These are phyloP conservation scores for Periconia digitata DNA, from an alignment of 2,329 filamentous ascomycete species.

Conservation along the genomic window DNA sequence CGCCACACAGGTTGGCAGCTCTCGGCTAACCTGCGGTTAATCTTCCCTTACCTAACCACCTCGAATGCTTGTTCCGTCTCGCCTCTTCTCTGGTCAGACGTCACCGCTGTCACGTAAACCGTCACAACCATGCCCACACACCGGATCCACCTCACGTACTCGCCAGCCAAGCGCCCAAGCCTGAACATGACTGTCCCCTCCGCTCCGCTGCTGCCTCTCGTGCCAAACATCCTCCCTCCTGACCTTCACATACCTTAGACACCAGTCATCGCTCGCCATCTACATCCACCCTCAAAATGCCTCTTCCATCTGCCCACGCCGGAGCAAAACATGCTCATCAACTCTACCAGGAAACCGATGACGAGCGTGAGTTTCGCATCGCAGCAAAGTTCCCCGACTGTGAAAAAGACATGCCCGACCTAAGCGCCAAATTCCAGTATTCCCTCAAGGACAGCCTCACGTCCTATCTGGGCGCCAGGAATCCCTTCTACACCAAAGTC, in stretches of 20 bases:
- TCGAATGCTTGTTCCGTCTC: neutral
- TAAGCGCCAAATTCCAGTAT: constrained; percentile 36
- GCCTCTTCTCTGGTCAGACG: constrained; percentile 12
- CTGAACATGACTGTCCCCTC: constrained; percentile 22
- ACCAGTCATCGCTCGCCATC: constrained; percentile 14
- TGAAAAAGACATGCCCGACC: constrained; percentile 39
- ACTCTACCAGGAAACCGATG: constrained; percentile 33
- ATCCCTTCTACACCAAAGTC: constrained; percentile 48
- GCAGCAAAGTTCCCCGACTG: constrained; percentile 35
- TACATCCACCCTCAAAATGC: constrained; percentile 27
- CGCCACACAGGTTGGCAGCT: too few relatives aligned
- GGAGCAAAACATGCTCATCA: constrained; percentile 34
- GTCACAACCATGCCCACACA: neutral
- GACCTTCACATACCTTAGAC: constrained; percentile 30
- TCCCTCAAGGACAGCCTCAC: constrained; percentile 42
- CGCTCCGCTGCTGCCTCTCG: constrained; percentile 24
- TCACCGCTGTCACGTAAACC: constrained; percentile 9
- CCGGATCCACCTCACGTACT: constrained; percentile 8
- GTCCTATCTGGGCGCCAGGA: constrained; percentile 42
- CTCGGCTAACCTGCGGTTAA: neutral
- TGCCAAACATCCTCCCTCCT: constrained; percentile 38
- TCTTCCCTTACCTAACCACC: too few relatives aligned
- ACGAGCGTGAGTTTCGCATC: constrained; percentile 34
- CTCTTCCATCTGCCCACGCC: constrained; percentile 22
- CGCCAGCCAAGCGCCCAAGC: constrained; percentile 12